Percentiles rank a stretch among this genome's conserved stretches.
Conservation (phyloP, 306 rosid genomes). For the Medicago lupulina region DNA sequence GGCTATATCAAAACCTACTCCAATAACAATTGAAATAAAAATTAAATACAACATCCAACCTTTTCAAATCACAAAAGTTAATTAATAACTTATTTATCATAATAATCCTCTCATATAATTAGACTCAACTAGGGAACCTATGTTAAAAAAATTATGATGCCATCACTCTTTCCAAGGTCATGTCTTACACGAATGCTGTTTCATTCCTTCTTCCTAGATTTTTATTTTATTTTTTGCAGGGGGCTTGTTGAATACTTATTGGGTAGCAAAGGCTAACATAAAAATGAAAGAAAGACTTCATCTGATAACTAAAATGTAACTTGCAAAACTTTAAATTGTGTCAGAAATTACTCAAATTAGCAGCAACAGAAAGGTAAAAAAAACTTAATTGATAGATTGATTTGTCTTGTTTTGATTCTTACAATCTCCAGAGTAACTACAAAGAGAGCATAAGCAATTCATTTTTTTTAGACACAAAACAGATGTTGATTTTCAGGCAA, state of each 20-base stretch:
- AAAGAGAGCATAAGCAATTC: neutral
- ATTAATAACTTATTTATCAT: neutral
- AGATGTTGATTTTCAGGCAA: neutral
- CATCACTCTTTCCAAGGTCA: neutral
- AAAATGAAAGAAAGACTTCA: neutral
- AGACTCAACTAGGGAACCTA: neutral
- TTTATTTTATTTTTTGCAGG: neutral
- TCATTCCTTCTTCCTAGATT: neutral
- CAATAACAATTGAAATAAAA: no score
- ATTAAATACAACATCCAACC: neutral
- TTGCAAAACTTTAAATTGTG: neutral
- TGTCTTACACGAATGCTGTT: neutral
- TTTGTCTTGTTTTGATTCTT: neutral
- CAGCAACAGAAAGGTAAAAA: neutral
- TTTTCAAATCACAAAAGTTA: neutral
- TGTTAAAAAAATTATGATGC: neutral
- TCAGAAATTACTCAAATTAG: neutral
- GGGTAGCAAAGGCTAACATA: neutral
- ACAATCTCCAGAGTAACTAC: neutral
- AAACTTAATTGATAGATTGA: neutral
- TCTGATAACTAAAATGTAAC: neutral
- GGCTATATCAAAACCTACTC: neutral
- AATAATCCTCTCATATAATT: neutral
- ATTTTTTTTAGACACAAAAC: neutral
- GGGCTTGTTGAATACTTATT: neutral